phyloP scores from a whole-genome alignment of 1,284 basidiomycete species.

The Fomitopsis betulina region DNA sequence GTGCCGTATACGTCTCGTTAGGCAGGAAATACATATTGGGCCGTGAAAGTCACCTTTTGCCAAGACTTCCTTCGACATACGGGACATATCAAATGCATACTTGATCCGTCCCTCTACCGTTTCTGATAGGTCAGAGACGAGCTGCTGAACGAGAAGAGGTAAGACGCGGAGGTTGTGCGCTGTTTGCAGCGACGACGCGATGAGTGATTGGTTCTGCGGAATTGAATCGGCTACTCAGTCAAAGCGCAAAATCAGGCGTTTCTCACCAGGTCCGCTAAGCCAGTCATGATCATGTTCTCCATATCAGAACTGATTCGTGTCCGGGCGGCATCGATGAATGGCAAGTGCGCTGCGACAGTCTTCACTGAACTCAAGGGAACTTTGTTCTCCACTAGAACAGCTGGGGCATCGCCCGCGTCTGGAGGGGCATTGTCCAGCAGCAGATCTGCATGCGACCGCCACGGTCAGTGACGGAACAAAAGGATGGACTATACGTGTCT shows the following conservation, averaged over 20 bases:
- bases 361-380: slow-evolving; percentile 62
- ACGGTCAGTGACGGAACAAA: neutral
- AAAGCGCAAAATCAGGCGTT: too few relatives aligned
- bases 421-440: slow-evolving; percentile 13
- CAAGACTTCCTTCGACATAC: slow-evolving; percentile 79
- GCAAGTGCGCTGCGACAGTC: slow-evolving; percentile 64
- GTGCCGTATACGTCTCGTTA: neutral
- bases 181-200: slow-evolving; percentile 91
- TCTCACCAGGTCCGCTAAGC: slow-evolving; percentile 65
- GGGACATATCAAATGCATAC: slow-evolving; percentile 80
- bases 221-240: neutral
- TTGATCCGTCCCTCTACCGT: slow-evolving; percentile 80
- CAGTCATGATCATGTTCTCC: slow-evolving; percentile 82
- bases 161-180: slow-evolving; percentile 89
- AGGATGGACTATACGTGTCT: neutral
- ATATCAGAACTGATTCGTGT: slow-evolving; percentile 75
- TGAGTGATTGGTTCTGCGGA: slow-evolving; percentile 76
- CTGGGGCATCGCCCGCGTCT: neutral
- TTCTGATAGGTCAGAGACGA: slow-evolving; percentile 79
- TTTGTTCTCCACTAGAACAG: slow-evolving; percentile 2
- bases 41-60: slow-evolving; percentile 55
- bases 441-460: slow-evolving; percentile 16
- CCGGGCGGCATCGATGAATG: slow-evolving; percentile 68
- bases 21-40: neutral
- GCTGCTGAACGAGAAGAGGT: slow-evolving; percentile 76